A percentile compares a stretch with the other conserved stretches of the same genome.
Evolutionary conservation across 2,329 filamentous ascomycete species (phyloP).

Genomic region (Monosporascus sp.): DNA sequence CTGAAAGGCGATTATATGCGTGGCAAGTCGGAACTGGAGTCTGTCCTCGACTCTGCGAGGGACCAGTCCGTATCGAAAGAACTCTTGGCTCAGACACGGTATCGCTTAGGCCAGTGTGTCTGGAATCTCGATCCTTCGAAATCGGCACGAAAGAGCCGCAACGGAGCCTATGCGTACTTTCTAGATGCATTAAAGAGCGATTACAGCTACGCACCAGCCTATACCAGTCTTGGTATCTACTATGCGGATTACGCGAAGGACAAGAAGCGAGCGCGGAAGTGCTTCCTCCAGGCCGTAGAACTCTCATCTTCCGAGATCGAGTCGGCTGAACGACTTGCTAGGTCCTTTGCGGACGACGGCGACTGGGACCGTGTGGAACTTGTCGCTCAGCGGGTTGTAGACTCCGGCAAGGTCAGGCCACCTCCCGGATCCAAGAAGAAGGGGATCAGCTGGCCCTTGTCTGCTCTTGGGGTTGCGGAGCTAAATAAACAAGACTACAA

Average conservation of each 20-base stretch:
- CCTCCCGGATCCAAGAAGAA: conserved; percentile 89
- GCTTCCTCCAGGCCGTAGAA: conserved; percentile 95
- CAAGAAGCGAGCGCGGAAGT: conserved; percentile 78
- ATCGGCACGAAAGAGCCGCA: conserved; percentile 70
- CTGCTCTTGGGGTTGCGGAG: conserved; percentile 87
- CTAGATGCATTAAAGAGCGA: conserved; percentile 80
- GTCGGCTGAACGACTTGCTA: conserved; percentile 81
- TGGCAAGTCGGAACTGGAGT: conserved; percentile 65
- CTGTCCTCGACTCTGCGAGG: conserved; percentile 57
- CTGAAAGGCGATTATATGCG: conserved; percentile 68
- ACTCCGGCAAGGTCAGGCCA: conserved; percentile 88
- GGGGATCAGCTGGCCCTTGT: conserved; percentile 92
- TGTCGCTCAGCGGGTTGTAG: conserved; percentile 82
- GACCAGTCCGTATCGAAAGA: conserved; percentile 54
- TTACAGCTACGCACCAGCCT: conserved; percentile 81
- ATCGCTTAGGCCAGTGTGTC: conserved; percentile 78
- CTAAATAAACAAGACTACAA: conserved; percentile 89
- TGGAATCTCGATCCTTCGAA: conserved; percentile 78
- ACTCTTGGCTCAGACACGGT: conserved; percentile 78
- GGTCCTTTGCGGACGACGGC: conserved; percentile 78
- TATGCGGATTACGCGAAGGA: conserved; percentile 90
- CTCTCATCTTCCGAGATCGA: conserved; percentile 80
- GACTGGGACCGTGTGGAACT: conserved; percentile 98
- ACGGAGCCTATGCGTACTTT: conserved; percentile 78
- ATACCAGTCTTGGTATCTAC: conserved; percentile 84